Evolutionary conservation across 805 yeast species (phyloP).

Genomic region (Priceomyces medius): DNA sequence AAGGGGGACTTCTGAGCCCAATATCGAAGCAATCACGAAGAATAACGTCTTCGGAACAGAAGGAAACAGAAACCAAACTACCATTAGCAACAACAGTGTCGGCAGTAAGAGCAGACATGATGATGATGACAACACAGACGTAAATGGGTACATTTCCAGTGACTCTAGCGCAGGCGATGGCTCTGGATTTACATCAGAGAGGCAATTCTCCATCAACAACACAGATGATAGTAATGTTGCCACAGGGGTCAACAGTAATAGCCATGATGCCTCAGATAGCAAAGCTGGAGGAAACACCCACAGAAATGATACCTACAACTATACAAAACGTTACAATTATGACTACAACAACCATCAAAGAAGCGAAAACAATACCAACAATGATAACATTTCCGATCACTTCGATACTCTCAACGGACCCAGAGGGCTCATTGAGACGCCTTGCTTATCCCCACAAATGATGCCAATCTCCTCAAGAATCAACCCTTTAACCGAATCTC

Average conservation of each 20-base stretch:
- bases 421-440: slow-evolving; percentile 2
- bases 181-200: neutral
- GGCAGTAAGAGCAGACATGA: neutral
- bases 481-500: slow-evolving; percentile 21
- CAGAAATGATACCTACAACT: neutral
- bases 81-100: neutral
- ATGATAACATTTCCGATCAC: neutral
- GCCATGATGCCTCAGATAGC: neutral
- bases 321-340: neutral
- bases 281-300: neutral
- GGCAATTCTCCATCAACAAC: neutral
- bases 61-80: too few relatives aligned
- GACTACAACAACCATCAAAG: neutral
- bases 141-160: neutral
- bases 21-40: too few relatives aligned
- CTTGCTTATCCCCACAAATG: slow-evolving; percentile 1
- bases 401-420: neutral
- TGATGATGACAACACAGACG: neutral
- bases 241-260: neutral
- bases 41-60: too few relatives aligned
- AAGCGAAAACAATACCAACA: neutral
- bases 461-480: slow-evolving; percentile 3
- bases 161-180: neutral
- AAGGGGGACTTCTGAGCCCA: too few relatives aligned
- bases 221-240: neutral